Percentiles rank a stretch among this genome's conserved stretches.
Conservation (phyloP, 306 rosid species). For the Trichosanthes cucumerina region DNA sequence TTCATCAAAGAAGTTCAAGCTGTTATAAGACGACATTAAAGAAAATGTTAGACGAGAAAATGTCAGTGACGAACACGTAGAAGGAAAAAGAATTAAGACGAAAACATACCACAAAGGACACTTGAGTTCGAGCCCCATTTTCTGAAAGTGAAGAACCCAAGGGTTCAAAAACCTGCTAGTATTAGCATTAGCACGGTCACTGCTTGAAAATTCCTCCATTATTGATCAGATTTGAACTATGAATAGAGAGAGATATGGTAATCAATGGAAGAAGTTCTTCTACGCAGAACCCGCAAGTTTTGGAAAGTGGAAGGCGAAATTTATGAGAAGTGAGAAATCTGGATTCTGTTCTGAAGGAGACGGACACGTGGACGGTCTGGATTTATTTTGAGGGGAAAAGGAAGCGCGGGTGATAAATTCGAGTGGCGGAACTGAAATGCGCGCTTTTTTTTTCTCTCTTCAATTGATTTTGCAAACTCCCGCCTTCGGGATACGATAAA, state of each 20-base stretch:
- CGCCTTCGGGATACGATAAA: not conserved
- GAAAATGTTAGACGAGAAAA: not conserved
- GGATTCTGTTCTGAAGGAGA: not conserved
- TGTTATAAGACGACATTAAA: conserved; percentile 20
- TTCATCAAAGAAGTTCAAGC: conserved; percentile 41
- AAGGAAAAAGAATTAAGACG: not conserved
- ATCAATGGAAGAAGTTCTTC: not conserved
- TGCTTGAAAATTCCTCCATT: conserved; percentile 36
- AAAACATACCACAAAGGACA: conserved; percentile 75
- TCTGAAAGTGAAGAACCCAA: conserved; percentile 64
- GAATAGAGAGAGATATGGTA: not conserved
- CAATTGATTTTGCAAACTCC: not conserved
- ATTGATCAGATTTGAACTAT: not conserved
- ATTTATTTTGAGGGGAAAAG: not conserved
- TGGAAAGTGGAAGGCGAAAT: not conserved
- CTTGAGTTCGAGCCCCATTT: conserved; percentile 80
- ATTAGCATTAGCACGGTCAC: not conserved
- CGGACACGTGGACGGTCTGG: conserved; percentile 26
- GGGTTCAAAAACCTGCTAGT: conserved; percentile 31
- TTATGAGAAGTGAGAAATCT: not conserved
- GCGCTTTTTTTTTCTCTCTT: conserved; percentile 15
- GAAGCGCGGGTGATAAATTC: conserved; percentile 17
- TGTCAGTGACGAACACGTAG: not conserved
- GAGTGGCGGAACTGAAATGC: conserved; percentile 20
- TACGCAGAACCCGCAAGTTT: not conserved